Evolutionary conservation across 2,329 filamentous ascomycete genomes (phyloP).

Genomic region (Metarhizium rileyi): DNA sequence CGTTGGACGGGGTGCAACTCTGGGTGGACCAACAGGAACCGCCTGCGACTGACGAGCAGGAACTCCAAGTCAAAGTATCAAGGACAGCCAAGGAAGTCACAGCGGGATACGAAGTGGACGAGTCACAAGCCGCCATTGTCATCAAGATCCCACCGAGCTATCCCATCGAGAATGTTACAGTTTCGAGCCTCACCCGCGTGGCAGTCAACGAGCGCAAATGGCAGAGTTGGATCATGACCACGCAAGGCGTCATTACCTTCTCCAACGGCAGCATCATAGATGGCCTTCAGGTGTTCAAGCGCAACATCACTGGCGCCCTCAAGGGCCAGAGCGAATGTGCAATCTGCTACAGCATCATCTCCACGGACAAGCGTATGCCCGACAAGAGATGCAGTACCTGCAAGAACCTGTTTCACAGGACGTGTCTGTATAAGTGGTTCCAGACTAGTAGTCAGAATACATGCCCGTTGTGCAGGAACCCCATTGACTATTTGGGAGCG

Average conservation of each 20-base stretch:
- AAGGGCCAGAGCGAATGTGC: constrained; percentile 93
- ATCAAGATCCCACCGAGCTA: constrained; percentile 74
- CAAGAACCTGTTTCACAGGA: constrained; percentile 85
- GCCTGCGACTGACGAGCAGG: constrained; percentile 40
- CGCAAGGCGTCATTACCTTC: constrained; percentile 88
- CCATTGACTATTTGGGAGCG: constrained; percentile 53
- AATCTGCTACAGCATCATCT: constrained; percentile 94
- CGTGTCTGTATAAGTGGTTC: constrained; percentile 95
- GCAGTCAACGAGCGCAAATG: constrained; percentile 86
- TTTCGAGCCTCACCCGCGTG: constrained; percentile 70
- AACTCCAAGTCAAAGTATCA: constrained; percentile 60
- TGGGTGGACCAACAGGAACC: constrained; percentile 52
- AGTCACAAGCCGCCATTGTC: constrained; percentile 72
- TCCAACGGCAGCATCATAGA: constrained; percentile 84
- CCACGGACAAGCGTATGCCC: constrained; percentile 76
- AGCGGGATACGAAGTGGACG: constrained; percentile 80
- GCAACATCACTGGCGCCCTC: constrained; percentile 77
- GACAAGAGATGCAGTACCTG: constrained; percentile 89
- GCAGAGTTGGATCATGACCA: constrained; percentile 81
- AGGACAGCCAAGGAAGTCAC: constrained; percentile 64
- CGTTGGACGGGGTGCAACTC: constrained; percentile 55
- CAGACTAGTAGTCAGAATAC: constrained; percentile 84
- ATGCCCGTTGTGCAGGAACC: constrained; percentile 86
- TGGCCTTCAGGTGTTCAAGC: constrained; percentile 73
- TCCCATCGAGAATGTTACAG: constrained; percentile 68